A percentile compares a stretch with the other conserved stretches of the same genome.
Conservation (phyloP, 306 rosid species). For the Mimosa pudica region DNA sequence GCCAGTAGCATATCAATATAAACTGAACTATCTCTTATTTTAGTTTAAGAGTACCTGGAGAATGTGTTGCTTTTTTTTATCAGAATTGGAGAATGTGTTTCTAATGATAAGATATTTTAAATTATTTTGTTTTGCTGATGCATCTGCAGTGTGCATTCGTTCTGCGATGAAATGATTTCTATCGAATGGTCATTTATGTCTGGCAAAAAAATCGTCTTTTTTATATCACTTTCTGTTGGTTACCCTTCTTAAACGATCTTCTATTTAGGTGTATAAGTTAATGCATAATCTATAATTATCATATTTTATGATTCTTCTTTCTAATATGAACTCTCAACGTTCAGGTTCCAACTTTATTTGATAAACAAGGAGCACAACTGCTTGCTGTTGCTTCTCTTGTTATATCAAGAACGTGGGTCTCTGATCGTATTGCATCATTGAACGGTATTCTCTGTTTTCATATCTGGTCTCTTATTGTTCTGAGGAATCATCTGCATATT, state of each 20-base stretch:
- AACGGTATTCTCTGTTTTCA: constrained; percentile 57
- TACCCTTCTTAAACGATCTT: constrained; percentile 9
- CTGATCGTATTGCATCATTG: constrained; percentile 89
- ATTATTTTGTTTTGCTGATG: constrained; percentile 1
- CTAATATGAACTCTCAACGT: constrained; percentile 29
- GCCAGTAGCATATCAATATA: not conserved
- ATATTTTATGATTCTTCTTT: constrained; percentile 9
- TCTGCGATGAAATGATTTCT: constrained; percentile 1
- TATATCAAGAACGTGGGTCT: constrained; percentile 92
- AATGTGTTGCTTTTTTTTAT: not conserved
- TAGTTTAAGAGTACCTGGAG: not conserved
- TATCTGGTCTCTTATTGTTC: constrained; percentile 15
- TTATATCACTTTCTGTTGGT: not conserved
- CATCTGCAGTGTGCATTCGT: not conserved
- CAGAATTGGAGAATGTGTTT: not conserved
- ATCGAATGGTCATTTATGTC: not conserved
- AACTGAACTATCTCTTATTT: not conserved
- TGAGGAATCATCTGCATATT: constrained; percentile 27
- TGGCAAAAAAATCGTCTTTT: too few relatives aligned
- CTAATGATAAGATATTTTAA: not conserved
- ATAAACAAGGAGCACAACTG: constrained; percentile 94
- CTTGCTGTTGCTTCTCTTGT: constrained; percentile 94
- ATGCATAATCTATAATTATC: not conserved
- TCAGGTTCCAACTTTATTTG: constrained; percentile 86
- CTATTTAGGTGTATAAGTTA: not conserved